Evolutionary conservation across 2,329 filamentous ascomycete species (phyloP).

Genomic region (Fusarium chaquense): DNA sequence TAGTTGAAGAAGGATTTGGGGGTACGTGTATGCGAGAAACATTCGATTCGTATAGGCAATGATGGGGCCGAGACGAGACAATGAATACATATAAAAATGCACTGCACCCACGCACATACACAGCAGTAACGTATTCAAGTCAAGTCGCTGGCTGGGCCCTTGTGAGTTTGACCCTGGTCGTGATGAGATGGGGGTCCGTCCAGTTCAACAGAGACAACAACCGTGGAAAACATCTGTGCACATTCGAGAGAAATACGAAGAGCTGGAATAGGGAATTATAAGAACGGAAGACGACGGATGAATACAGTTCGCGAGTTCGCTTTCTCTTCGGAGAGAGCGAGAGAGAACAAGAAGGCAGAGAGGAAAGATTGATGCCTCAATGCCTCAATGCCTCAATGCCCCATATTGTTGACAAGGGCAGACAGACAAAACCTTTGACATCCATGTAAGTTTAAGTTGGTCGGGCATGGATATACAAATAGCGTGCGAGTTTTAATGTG

Average conservation of each 20-base stretch:
- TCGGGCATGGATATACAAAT: constrained; percentile 37
- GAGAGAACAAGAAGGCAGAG: constrained; percentile 23
- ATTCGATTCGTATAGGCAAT: constrained; percentile 4
- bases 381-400: constrained; percentile 27
- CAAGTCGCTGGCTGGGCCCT: not conserved
- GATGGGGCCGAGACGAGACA: constrained; percentile 5
- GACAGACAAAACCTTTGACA: constrained; percentile 28
- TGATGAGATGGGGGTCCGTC: not conserved
- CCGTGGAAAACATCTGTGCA: constrained; percentile 4
- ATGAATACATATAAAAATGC: not conserved
- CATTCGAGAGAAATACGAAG: not conserved
- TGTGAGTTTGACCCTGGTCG: constrained; percentile 4
- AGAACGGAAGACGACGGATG: constrained; percentile 16
- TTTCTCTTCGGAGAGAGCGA: constrained; percentile 12
- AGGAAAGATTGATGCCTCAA: constrained; percentile 25
- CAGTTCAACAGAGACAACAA: constrained; percentile 1
- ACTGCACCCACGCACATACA: constrained; percentile 1
- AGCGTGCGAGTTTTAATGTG: constrained; percentile 4
- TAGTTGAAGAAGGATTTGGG: constrained; percentile 7
- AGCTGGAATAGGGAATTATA: constrained; percentile 21
- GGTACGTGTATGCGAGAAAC: constrained; percentile 3
- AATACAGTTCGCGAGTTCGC: not conserved
- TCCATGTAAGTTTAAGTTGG: constrained; percentile 35
- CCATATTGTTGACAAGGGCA: constrained; percentile 40
- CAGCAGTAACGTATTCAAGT: constrained; percentile 3